Base-by-base conservation (phyloP, 805 yeast species). In the Priceomyces melissophilus region DNA sequence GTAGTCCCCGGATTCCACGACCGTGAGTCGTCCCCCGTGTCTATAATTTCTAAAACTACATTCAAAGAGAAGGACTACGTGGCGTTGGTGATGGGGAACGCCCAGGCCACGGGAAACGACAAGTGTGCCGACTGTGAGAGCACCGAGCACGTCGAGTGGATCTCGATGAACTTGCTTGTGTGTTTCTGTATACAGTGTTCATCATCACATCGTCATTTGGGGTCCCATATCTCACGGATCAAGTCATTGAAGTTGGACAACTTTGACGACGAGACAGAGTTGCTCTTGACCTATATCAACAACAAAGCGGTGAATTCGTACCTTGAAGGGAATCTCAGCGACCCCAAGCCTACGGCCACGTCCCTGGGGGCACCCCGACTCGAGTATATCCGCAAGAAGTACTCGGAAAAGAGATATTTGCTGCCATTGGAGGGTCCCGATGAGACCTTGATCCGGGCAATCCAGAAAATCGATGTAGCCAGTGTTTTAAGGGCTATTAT, bases 171-270 rank as follows among this genome's bases (percentile, higher is more conserved):
- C 52, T 61, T 83, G 32, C 61, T 88, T 40, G 79, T 81, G 23
- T 78, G 83, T 3, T 68, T 91, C 17, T 90, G 98, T 60, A 82
- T 87, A 34, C 80, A 82, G 38, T 90, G 98, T 53, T 81, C 96
- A 0, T 89, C 95, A 0, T 81, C 82, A n/a, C 97, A 90, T 60
- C 70, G 96, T 41, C 81, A 87, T 14, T 61, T 91, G 56, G 96
- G 97, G 0, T 73, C 95, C 0, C 89, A 84, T 48, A 73, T 88
- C 3, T 78, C 93, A 5, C 87, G 84, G 55, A 78, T 90, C 3
- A 72, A 87, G 47, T 87, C 96, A 1, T 66, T 90, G 40, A 82
- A 78, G n/a, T 65, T 87, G 34, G 97, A 90, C 57, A 75, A 76
- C 23, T 74, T 82, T 51, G 76, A 79, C 2, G 68, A 69, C 10